phyloP scores from a whole-genome alignment of 805 yeast genomes.

The Tetrapisispora iriomotensis region DNA sequence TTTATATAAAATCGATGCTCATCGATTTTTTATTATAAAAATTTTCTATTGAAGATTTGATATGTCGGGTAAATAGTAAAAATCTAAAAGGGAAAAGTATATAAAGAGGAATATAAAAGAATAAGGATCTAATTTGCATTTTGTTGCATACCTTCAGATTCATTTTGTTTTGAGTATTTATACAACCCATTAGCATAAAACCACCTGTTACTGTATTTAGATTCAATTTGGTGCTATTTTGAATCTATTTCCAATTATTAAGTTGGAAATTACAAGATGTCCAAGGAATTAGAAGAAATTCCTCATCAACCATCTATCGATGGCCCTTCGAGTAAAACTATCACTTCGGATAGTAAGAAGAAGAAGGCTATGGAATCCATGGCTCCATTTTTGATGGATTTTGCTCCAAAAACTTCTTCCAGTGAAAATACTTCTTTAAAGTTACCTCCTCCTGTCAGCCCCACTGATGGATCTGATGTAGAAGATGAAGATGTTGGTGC shows the following conservation, averaged over 20 bases:
- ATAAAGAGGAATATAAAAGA: no score
- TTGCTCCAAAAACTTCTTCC: constrained; percentile 60
- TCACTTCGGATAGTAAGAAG: constrained; percentile 8
- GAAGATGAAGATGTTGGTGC: constrained; percentile 23
- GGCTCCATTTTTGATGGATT: constrained; percentile 68
- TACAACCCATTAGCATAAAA: no score
- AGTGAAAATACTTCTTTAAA: constrained; percentile 34
- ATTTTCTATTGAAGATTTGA: no score
- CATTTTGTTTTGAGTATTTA: no score
- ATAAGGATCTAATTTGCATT: no score
- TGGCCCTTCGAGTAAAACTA: not conserved
- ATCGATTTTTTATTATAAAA: constrained; percentile 3
- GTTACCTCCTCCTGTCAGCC: constrained; percentile 26
- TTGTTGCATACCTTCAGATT: no score
- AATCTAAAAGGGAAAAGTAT: no score
- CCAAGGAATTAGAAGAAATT: not conserved
- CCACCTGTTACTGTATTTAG: no score
- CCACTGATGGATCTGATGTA: constrained; percentile 14
- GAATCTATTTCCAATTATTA: no score
- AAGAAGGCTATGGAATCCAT: constrained; percentile 66
- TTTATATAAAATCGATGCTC: not conserved
- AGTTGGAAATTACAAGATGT: no score
- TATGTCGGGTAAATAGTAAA: no score
- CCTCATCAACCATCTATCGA: not conserved
- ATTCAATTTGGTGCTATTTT: no score